Conservation (phyloP, 164 flowering plant genomes). For the Litsea cubeba region DNA sequence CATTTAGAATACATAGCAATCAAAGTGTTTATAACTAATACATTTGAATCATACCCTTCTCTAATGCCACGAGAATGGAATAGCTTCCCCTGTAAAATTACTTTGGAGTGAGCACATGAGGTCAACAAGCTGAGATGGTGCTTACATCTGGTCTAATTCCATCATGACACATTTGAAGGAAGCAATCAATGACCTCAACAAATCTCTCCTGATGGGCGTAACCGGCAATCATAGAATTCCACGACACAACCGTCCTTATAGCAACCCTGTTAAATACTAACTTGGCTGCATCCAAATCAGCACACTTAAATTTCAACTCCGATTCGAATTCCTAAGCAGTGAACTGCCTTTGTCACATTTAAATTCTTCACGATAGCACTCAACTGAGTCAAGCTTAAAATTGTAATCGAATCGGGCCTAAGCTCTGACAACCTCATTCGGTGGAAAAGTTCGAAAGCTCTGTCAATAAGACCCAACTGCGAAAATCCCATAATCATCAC, state of each 20-base stretch:
- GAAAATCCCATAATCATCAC: conserved; percentile 48
- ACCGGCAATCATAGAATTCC: conserved; percentile 60
- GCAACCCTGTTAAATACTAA: conserved; percentile 29
- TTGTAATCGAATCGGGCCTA: conserved; percentile 40
- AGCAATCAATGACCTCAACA: conserved; percentile 24
- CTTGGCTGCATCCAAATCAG: conserved; percentile 37
- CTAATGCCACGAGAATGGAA: conserved; percentile 44
- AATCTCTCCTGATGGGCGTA: conserved; percentile 21
- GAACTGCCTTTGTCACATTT: conserved; percentile 27
- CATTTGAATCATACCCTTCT: conserved; percentile 35
- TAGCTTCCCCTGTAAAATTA: conserved; percentile 14
- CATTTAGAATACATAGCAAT: conserved; percentile 61
- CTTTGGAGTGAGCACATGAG: conserved; percentile 26
- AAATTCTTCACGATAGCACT: conserved; percentile 18
- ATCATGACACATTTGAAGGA: conserved; percentile 27
- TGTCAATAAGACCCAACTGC: conserved; percentile 26
- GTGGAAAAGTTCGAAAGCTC: conserved; percentile 24
- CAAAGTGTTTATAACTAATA: conserved; percentile 40
- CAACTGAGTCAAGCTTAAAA: conserved; percentile 40
- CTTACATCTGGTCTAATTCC: conserved; percentile 44
- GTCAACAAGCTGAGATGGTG: conserved; percentile 49
- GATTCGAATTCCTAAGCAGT: conserved; percentile 34
- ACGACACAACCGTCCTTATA: conserved; percentile 42
- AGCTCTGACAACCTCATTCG: conserved; percentile 37
- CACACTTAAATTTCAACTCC: conserved; percentile 41